Evolutionary conservation across 345 rosid species (phyloP).

Genomic region (Corymbia maculata): DNA sequence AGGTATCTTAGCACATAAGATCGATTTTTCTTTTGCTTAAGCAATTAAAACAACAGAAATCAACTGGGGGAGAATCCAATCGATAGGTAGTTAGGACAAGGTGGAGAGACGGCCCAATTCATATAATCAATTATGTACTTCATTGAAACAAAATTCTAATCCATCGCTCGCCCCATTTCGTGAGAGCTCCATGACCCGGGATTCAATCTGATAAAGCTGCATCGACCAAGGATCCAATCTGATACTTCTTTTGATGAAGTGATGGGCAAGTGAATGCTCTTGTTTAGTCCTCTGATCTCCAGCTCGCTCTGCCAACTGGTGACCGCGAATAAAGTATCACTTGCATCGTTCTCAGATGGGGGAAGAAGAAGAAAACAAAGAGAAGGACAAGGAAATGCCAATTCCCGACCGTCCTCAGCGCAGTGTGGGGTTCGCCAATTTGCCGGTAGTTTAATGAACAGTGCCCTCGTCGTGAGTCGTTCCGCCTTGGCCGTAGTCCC

Average conservation of each 20-base stretch:
- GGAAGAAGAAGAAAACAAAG: not conserved
- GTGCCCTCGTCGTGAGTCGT: not conserved
- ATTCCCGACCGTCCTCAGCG: not conserved
- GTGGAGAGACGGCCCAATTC: not conserved
- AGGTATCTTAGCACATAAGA: not conserved
- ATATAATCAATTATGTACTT: not conserved
- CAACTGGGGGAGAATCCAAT: not conserved
- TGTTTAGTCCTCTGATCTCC: not conserved
- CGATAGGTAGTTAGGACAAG: not conserved
- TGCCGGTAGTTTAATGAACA: not conserved
- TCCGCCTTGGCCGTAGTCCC: not conserved
- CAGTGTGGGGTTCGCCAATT: not conserved
- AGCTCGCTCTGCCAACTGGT: not conserved
- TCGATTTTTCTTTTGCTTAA: not conserved
- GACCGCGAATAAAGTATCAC: not conserved
- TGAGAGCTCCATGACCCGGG: not conserved
- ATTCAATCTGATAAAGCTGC: not conserved
- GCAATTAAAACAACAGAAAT: not conserved
- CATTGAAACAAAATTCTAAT: not conserved
- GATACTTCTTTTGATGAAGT: not conserved
- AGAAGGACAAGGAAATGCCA: not conserved
- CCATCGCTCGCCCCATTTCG: not conserved
- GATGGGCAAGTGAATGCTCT: not conserved
- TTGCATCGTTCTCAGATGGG: not conserved
- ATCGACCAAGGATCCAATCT: not conserved